These are phyloP conservation scores for Plicaturopsis crispa DNA, from an alignment of 768 basidiomycete genomes.

Conservation along the genomic window DNA sequence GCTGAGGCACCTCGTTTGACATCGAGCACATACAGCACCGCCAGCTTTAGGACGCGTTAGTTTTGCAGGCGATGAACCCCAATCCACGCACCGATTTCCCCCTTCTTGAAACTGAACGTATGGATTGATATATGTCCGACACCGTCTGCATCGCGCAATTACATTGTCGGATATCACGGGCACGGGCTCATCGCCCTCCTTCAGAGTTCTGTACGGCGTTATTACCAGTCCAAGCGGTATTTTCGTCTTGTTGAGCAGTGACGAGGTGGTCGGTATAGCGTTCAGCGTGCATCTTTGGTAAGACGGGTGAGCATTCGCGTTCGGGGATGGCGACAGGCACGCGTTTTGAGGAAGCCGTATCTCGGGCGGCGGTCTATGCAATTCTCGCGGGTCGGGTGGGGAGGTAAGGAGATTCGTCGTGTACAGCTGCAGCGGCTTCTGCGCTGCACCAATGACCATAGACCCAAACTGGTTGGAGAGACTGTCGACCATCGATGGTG, in stretches of 20 bases:
- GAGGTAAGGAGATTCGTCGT: constrained; percentile 91
- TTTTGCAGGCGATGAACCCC: too few relatives aligned
- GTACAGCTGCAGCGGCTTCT: constrained; percentile 69
- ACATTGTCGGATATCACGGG: constrained; percentile 91
- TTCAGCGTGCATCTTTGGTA: constrained; percentile 92
- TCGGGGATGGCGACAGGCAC: constrained; percentile 68
- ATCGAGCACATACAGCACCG: constrained; percentile 99
- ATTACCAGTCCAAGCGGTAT: constrained; percentile 84
- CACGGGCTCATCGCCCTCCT: constrained; percentile 77
- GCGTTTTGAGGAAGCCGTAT: constrained; percentile 84
- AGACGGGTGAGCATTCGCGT: constrained; percentile 80
- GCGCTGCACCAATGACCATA: constrained; percentile 80
- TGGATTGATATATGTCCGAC: constrained; percentile 96
- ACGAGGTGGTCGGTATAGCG: constrained; percentile 83
- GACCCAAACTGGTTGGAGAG: constrained; percentile 81
- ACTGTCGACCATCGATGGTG: constrained; percentile 43
- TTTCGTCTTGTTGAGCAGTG: constrained; percentile 83
- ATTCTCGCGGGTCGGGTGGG: constrained; percentile 84
- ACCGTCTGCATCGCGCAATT: constrained; percentile 92
- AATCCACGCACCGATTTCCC: constrained; percentile 68
- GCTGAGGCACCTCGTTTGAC: constrained; percentile 95
- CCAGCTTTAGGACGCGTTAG: too few relatives aligned
- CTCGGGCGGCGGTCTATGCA: constrained; percentile 78
- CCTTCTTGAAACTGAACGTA: constrained; percentile 98
- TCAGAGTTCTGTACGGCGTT: constrained; percentile 83